phyloP scores from a whole-genome alignment of 2,329 filamentous ascomycete genomes.

The Ampelomyces quisqualis region DNA sequence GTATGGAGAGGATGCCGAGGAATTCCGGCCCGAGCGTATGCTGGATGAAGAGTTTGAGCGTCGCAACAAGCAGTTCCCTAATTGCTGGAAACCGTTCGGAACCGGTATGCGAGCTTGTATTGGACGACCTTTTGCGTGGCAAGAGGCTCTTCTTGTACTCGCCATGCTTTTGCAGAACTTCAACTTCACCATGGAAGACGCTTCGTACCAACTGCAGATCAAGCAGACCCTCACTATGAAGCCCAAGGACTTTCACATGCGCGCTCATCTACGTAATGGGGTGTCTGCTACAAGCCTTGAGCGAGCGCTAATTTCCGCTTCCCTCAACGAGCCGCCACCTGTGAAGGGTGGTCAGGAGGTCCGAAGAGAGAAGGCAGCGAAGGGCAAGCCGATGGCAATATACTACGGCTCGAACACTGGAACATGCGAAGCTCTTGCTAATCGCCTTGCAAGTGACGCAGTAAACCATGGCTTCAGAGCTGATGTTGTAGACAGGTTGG shows the following conservation, averaged over 20 bases:
- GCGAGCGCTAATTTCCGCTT: constrained; percentile 25
- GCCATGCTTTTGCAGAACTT: constrained; percentile 51
- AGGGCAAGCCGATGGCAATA: constrained; percentile 39
- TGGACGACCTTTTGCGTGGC: constrained; percentile 57
- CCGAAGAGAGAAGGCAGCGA: constrained; percentile 13
- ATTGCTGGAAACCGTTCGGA: constrained; percentile 57
- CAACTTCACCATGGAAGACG: constrained; percentile 47
- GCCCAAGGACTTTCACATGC: constrained; percentile 46
- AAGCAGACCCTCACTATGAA: constrained; percentile 51
- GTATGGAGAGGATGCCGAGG: constrained; percentile 49
- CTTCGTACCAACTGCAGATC: constrained; percentile 47
- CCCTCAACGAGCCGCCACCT: constrained; percentile 18
- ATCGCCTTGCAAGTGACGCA: constrained; percentile 41
- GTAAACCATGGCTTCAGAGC: constrained; percentile 41
- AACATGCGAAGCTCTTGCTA: constrained; percentile 47
- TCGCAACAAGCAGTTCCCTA: constrained; percentile 43
- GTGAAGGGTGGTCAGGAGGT: constrained; percentile 8
- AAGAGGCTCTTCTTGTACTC: constrained; percentile 52
- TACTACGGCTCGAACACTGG: constrained; percentile 47
- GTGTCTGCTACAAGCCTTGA: constrained; percentile 38
- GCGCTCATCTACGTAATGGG: constrained; percentile 36
- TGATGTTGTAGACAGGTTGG: constrained; percentile 38
- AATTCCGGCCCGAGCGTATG: constrained; percentile 53
- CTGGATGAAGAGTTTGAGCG: constrained; percentile 46
- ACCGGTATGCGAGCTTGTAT: constrained; percentile 57